Evolutionary conservation across 1,139 yeast species (phyloP).

Genomic region (Maudiozyma humilis): DNA sequence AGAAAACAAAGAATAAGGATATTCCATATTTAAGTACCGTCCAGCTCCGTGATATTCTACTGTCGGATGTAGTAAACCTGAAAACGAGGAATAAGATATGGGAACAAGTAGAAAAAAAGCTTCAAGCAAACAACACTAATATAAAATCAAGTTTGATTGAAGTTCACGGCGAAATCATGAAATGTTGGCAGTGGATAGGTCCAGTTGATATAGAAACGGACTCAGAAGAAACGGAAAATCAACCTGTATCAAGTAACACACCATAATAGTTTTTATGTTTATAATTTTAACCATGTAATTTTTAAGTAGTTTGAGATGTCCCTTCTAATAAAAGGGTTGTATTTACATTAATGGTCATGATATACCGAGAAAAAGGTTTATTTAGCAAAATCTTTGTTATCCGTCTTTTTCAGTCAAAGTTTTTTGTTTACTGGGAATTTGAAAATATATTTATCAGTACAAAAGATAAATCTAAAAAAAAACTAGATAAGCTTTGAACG

Average conservation of each 20-base stretch:
- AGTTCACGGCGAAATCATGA: constrained; percentile 77
- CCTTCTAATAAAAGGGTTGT: no score
- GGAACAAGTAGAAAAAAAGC: constrained; percentile 48
- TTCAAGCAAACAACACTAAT: constrained; percentile 49
- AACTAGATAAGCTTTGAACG: not conserved
- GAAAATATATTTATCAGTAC: not conserved
- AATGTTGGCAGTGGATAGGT: constrained; percentile 85
- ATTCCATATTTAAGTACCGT: constrained; percentile 54
- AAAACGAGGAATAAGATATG: constrained; percentile 48
- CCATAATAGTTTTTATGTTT: not conserved
- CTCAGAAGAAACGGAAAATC: not conserved
- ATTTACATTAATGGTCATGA: no score
- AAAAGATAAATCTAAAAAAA: not conserved
- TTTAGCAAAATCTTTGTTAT: no score
- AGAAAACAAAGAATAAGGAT: constrained; percentile 31
- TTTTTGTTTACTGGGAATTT: not conserved
- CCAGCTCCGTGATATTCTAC: constrained; percentile 66
- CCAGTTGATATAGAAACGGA: constrained; percentile 12
- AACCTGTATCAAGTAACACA: not conserved
- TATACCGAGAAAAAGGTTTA: no score
- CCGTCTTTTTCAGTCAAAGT: not conserved
- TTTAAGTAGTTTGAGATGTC: not conserved
- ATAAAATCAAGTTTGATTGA: constrained; percentile 39
- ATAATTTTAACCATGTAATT: not conserved
- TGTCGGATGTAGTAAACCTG: constrained; percentile 39